Conservation (phyloP, 2,329 filamentous ascomycete species). For the Tympanopsis confertula region DNA sequence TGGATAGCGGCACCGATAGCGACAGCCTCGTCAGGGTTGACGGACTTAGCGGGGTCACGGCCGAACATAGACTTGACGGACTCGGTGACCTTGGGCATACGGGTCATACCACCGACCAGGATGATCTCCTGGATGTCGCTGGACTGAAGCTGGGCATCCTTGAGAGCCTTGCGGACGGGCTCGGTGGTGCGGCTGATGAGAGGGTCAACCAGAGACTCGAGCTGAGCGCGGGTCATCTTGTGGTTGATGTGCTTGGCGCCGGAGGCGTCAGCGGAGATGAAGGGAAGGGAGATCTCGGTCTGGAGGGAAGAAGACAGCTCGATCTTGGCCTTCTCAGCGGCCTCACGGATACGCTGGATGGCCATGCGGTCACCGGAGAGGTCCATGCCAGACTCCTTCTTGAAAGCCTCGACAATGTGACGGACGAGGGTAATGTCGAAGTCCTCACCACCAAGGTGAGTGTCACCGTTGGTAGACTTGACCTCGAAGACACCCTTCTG, state of each 20-base stretch:
- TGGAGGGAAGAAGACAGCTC: slow-evolving; percentile 54
- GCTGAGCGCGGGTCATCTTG: slow-evolving; percentile 48
- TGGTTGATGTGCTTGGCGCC: not conserved
- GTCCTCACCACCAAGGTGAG: slow-evolving; percentile 58
- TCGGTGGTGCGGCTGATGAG: slow-evolving; percentile 49
- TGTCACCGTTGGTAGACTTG: slow-evolving; percentile 61
- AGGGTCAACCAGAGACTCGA: slow-evolving; percentile 51
- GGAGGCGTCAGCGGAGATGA: slow-evolving; percentile 42
- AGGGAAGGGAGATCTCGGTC: slow-evolving; percentile 58
- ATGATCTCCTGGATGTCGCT: slow-evolving; percentile 59
- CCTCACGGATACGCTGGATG: slow-evolving; percentile 60
- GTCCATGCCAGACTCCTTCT: slow-evolving; percentile 56
- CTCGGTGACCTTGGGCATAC: slow-evolving; percentile 60
- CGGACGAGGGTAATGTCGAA: slow-evolving; percentile 57
- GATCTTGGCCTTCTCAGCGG: slow-evolving; percentile 61
- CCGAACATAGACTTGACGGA: slow-evolving; percentile 59
- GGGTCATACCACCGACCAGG: slow-evolving; percentile 59
- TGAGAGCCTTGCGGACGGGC: slow-evolving; percentile 55
- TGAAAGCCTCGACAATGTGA: slow-evolving; percentile 55
- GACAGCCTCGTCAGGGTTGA: slow-evolving; percentile 59
- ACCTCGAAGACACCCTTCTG: slow-evolving; percentile 60
- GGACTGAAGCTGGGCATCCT: slow-evolving; percentile 53
- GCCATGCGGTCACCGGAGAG: slow-evolving; percentile 56
- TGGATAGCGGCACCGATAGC: slow-evolving; percentile 29
- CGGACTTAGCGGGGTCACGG: slow-evolving; percentile 56